Conservation (phyloP, 139 green algal genomes). For the Nannochloris sp. region DNA sequence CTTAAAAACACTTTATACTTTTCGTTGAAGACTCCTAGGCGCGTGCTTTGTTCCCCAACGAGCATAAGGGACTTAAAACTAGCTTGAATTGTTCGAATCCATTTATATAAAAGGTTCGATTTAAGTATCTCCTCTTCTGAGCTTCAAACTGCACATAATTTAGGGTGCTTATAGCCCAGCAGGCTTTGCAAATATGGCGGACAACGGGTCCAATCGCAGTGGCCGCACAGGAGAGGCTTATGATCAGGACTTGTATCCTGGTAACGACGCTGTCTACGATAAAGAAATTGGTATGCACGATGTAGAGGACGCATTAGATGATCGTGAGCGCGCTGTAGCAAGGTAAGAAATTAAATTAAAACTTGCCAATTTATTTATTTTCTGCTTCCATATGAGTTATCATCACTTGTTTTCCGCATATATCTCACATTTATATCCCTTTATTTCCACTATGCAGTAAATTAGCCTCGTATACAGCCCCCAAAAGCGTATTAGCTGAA, state of each 20-base stretch:
- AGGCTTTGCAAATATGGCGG: no score
- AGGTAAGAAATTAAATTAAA: constrained; percentile 18
- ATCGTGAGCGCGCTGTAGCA: constrained; percentile 33
- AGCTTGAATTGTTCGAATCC: no score
- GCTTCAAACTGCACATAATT: no score
- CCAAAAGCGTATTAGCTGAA: constrained; percentile 57
- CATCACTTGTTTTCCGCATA: no score
- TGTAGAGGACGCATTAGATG: constrained; percentile 48
- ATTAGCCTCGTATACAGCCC: constrained; percentile 62
- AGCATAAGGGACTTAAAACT: no score
- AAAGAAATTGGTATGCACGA: constrained; percentile 28
- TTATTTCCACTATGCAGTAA: constrained; percentile 68
- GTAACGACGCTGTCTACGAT: constrained; percentile 25
- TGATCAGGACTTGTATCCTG: constrained; percentile 36
- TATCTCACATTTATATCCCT: no score
- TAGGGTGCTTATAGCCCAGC: no score
- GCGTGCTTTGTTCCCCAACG: no score
- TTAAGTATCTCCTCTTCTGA: constrained; percentile 34
- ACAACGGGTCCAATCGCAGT: constrained; percentile 14
- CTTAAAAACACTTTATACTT: no score
- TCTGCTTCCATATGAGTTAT: background rate
- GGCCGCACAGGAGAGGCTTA: constrained; percentile 27
- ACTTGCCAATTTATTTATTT: background rate
- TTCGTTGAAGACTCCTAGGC: no score
- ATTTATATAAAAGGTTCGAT: constrained; percentile 25